A percentile compares a stretch with the other conserved stretches of the same genome.
phyloP scores from a whole-genome alignment of 2,329 filamentous ascomycete species.

The Coleophoma cylindrospora region DNA sequence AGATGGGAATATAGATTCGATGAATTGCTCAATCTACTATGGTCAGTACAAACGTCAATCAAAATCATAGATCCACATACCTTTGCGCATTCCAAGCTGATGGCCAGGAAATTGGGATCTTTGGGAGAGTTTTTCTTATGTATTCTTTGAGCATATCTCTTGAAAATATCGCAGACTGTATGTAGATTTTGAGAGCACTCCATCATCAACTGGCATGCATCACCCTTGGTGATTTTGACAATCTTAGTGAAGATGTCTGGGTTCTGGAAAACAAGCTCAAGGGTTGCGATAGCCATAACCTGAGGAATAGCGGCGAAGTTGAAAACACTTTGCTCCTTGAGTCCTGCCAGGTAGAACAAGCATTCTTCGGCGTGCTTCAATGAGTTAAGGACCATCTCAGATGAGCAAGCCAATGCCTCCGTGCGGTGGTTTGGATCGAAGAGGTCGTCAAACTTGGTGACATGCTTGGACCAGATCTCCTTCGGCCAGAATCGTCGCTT shows the following conservation, averaged over 20 bases:
- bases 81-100: constrained; percentile 85
- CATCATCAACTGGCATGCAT: constrained; percentile 87
- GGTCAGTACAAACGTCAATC: constrained; percentile 4
- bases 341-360: constrained; percentile 93
- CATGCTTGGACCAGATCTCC: constrained; percentile 96
- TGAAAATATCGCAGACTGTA: constrained; percentile 78
- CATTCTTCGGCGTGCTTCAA: constrained; percentile 86
- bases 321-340: constrained; percentile 95
- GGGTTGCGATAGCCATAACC: constrained; percentile 92
- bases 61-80: constrained; percentile 38
- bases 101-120: constrained; percentile 88
- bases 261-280: constrained; percentile 91
- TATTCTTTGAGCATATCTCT: constrained; percentile 72
- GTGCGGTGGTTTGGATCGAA: constrained; percentile 77
- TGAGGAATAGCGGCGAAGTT: constrained; percentile 98
- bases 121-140: constrained; percentile 90
- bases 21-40: constrained; percentile 82
- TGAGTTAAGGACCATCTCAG: constrained; percentile 91
- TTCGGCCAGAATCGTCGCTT: constrained; percentile 89
- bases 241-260: constrained; percentile 79
- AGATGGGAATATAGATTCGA: constrained; percentile 85
- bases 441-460: constrained; percentile 82
- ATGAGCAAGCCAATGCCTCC: constrained; percentile 77
- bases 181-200: constrained; percentile 88
- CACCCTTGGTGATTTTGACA: constrained; percentile 94